phyloP scores from a whole-genome alignment of 305 asterid species.

The Ilex paraguariensis region DNA sequence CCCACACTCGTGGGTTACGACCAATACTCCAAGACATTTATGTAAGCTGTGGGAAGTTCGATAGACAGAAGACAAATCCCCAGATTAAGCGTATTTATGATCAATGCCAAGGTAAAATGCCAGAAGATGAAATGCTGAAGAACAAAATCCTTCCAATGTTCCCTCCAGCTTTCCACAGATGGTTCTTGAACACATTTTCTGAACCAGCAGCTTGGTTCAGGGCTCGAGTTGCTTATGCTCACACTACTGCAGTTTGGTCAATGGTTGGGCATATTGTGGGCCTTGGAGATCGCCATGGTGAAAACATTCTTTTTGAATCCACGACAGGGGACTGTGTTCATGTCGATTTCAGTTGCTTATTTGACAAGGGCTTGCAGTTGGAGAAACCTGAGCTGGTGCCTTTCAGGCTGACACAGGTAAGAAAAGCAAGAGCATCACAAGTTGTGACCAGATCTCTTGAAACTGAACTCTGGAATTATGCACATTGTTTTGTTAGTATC shows the following conservation, averaged over 20 bases:
- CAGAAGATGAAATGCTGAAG: constrained; percentile 89
- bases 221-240: constrained; percentile 92
- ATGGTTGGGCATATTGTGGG: constrained; percentile 99
- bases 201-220: constrained; percentile 99
- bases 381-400: constrained; percentile 99
- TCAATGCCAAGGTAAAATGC: constrained; percentile 75
- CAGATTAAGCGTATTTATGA: constrained; percentile 88
- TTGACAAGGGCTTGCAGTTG: constrained; percentile 94
- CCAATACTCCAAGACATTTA: constrained; percentile 94
- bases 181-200: constrained; percentile 91
- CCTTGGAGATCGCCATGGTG: constrained; percentile 99
- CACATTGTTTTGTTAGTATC: too few species aligned
- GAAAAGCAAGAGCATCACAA: constrained; percentile 5
- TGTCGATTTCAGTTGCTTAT: constrained; percentile 98
- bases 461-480: too few species aligned
- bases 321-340: constrained; percentile 99
- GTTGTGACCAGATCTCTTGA: constrained; percentile 8
- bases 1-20: constrained; percentile 94
- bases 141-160: constrained; percentile 81
- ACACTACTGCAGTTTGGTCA: constrained; percentile 98
- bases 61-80: constrained; percentile 90
- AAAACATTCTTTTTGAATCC: constrained; percentile 93
- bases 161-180: constrained; percentile 94
- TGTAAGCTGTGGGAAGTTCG: constrained; percentile 87
- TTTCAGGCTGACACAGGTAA: constrained; percentile 95